Base-by-base conservation (phyloP, 179 eudicot species). In the Drosera spatulata region DNA sequence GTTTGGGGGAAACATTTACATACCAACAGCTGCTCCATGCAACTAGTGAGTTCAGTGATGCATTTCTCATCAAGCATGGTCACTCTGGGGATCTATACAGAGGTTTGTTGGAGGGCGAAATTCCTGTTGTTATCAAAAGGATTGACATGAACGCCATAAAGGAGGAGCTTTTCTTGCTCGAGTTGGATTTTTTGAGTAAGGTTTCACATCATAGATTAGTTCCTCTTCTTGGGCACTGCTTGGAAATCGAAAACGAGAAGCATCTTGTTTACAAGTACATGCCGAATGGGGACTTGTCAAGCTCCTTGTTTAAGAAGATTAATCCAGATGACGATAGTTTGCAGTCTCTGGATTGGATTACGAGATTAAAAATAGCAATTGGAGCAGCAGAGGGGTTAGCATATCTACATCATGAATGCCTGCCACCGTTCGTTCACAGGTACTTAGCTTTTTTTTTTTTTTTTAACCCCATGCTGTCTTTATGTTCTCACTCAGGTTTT, bases 321-420 rank as follows among this genome's bases (percentile, higher is more conserved):
- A 72, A 66, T 57, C 42, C 74, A 2, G 82, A 77, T 56, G 87
- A 82, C 44, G 87, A 69, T 15, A 73, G 71, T 65, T 58, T 82
- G 70, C 86, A 80, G 69, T 89, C 97, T 58, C 73, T 89, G 58
- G 97, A 89, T 79, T 89, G 97, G 97, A 89, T 89, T 37, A 86
- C 97, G 11, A 82, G 97, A 66, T 68, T 77, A 63, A 89, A 89
- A 71, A 89, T 86, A 63, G 97, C 95, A 5, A 87, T 70, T 4
- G 97, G 91, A 55, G 82, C 88, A 46, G 97, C 97, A 0, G 95
- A 89, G 72, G 95, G 78, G 69, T 71, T 89, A 57, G 62, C 77
- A 7, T 89, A 84, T 74, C 77, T 89, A 15, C 97, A 89, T 69
- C 97, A 94, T 70, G 97, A 89, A 53, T 89, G 95, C 67, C 65